Evolutionary conservation across 2,329 filamentous ascomycete genomes (phyloP), one percentile per base, ranked within the genome.

Genomic region (Aureobasidium sp.): DNA sequence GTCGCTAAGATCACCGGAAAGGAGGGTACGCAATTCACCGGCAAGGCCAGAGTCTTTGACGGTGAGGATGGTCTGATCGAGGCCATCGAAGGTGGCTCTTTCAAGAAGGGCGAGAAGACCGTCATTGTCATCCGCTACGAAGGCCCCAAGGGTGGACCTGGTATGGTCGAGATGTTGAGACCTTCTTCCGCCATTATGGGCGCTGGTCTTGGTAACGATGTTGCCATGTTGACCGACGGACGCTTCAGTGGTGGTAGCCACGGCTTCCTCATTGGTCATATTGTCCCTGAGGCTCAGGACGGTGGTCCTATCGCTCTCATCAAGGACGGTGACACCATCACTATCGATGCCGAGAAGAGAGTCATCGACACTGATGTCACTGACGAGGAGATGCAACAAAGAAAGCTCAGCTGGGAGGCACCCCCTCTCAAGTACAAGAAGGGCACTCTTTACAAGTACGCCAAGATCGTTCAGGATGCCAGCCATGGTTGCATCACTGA

Each of bases 91-190:
- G 80, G 81, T 43, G 88, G 88, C 27, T 88, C 90, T 69, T 88
- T 93, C 77, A 91, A 90, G 77, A 91, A 92, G 81, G 90, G 90
- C 62, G 91, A 93, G 75, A 93, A 93, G 80, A 92, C 89, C 0
- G 91, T 93, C 47, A 90, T 93, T 36, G 88, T 93, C 61, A 93
- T 93, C 77, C 88, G 91, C 51, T 93, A 93, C 76, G 90, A 91
- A 77, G 95, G 95, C 0, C 95, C 95, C 16, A 95, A 93, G 76
- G 95, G 95, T 68, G 95, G 95, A 0, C 95, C 95, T 0, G 95
- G 95, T 50, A 98, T 98, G 95, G 95, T 95, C 2, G 95, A 98
- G 80, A 94, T 97, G 80, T 87, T 98, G 51, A 94, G 92, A 76
- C 93, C 95, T 15, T 92, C 89, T 66, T 94, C 94, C 0, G 93